Evolutionary conservation across 768 basidiomycete genomes (phyloP).

Genomic region (Paxillus involutus): DNA sequence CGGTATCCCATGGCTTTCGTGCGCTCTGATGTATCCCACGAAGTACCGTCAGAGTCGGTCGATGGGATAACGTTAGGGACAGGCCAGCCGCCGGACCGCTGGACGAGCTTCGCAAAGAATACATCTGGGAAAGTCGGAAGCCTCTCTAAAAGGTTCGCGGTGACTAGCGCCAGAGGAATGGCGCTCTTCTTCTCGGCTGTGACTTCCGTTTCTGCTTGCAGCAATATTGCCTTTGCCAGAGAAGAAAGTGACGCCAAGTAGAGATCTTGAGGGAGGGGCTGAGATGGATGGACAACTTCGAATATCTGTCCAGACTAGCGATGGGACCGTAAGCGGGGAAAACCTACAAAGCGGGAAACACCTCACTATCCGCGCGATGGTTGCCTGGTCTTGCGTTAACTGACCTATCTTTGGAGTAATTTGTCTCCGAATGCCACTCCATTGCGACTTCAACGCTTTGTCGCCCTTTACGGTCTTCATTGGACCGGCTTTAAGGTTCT

Average conservation of each 20-base stretch:
- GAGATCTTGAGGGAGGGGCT: conserved; percentile 35
- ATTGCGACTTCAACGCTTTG: conserved; percentile 53
- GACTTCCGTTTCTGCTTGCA: conserved; percentile 93
- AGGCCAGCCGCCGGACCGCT: conserved; percentile 87
- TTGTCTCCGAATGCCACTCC: conserved; percentile 68
- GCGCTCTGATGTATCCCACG: conserved; percentile 43
- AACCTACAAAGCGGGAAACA: conserved; percentile 4
- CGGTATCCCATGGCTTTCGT: conserved; percentile 60
- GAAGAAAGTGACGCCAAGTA: conserved; percentile 83
- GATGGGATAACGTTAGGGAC: conserved; percentile 63
- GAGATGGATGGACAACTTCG: conserved; percentile 37
- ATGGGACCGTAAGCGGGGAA: conserved; percentile 9
- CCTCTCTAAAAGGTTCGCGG: conserved; percentile 62
- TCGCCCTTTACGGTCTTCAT: conserved; percentile 65
- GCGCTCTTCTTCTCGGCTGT: conserved; percentile 86
- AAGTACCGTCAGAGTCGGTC: conserved; percentile 47
- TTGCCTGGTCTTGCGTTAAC: conserved; percentile 65
- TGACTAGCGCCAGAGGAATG: conserved; percentile 74
- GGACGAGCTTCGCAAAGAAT: conserved; percentile 82
- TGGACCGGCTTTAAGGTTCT: conserved; percentile 65
- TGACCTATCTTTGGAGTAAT: conserved; percentile 90
- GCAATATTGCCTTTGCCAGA: conserved; percentile 83
- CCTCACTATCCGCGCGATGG: conserved; percentile 67
- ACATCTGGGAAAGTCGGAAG: conserved; percentile 63
- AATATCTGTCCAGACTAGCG: conserved; percentile 42